Evolutionary conservation across 2,329 filamentous ascomycete genomes (phyloP).

Genomic region (Epichloe sylvatica): DNA sequence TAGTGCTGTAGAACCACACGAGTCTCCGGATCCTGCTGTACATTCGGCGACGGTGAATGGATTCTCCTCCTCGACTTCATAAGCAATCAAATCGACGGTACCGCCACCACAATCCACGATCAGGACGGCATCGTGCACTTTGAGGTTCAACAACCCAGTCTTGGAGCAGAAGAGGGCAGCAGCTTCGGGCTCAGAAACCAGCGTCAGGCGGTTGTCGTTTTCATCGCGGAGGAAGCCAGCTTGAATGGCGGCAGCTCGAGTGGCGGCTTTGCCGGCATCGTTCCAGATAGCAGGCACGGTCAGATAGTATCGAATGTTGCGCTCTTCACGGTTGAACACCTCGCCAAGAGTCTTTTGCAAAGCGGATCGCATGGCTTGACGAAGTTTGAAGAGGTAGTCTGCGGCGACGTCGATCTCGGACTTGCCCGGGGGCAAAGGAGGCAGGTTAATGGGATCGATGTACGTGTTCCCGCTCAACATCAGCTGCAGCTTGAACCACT

Average conservation of each 20-base stretch:
- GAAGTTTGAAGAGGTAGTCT: conserved; percentile 95
- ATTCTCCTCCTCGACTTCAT: conserved; percentile 95
- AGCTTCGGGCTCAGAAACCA: conserved; percentile 93
- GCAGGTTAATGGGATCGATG: conserved; percentile 97
- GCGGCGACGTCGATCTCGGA: conserved; percentile 99
- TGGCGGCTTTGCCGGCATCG: conserved; percentile 94
- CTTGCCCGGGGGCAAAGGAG: conserved; percentile 95
- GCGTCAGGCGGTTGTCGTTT: conserved; percentile 88
- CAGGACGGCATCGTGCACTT: conserved; percentile 94
- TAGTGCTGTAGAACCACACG: conserved; percentile 92
- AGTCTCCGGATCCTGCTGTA: conserved; percentile 92
- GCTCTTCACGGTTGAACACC: conserved; percentile 94
- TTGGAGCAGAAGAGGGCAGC: conserved; percentile 97
- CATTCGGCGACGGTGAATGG: conserved; percentile 96
- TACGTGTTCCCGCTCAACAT: conserved; percentile 99
- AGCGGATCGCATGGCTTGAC: conserved; percentile 90
- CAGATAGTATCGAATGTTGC: conserved; percentile 94
- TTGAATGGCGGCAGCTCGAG: conserved; percentile 87
- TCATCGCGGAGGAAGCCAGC: conserved; percentile 93
- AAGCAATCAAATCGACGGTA: conserved; percentile 96
- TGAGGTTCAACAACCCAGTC: conserved; percentile 86
- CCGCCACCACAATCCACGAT: conserved; percentile 98
- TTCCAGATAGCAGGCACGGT: conserved; percentile 99
- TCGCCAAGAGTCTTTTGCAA: conserved; percentile 93
- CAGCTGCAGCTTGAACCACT: conserved; percentile 99